Evolutionary conservation across 768 basidiomycete genomes (phyloP).

Genomic region (Lentinula boryana): DNA sequence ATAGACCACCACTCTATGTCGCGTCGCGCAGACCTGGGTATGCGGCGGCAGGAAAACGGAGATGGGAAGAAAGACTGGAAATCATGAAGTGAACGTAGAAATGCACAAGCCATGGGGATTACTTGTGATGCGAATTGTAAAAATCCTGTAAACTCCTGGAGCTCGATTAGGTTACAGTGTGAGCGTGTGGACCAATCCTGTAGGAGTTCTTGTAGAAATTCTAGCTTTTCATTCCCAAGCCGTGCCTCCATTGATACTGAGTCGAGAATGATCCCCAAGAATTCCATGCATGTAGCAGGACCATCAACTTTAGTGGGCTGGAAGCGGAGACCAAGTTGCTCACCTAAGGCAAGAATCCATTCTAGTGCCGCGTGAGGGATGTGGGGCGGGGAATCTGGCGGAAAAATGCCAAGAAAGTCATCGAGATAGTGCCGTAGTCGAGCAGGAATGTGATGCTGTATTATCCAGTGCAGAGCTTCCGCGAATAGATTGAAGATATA

Average conservation of each 20-base stretch:
- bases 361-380: neutral
- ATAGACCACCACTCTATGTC: neutral
- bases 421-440: neutral
- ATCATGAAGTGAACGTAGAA: neutral
- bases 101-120: neutral
- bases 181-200: neutral
- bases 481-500: neutral
- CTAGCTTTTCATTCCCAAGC: conserved; percentile 12
- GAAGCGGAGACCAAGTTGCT: conserved; percentile 8
- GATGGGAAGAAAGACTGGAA: neutral
- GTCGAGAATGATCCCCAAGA: conserved; percentile 7
- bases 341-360: conserved; percentile 2
- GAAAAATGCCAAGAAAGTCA: neutral
- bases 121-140: neutral
- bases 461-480: neutral
- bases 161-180: conserved; percentile 7
- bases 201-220: conserved; percentile 9
- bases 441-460: neutral
- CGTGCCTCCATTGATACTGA: conserved; percentile 14
- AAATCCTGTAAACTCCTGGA: conserved; percentile 2
- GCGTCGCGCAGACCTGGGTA: neutral
- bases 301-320: neutral
- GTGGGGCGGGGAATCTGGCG: neutral
- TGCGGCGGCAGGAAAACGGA: neutral
- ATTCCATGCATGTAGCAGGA: neutral